Evolutionary conservation across 129 eudicot genomes (phyloP), one percentile per base, ranked within the genome.

Genomic region (Heracleum sosnowskyi): DNA sequence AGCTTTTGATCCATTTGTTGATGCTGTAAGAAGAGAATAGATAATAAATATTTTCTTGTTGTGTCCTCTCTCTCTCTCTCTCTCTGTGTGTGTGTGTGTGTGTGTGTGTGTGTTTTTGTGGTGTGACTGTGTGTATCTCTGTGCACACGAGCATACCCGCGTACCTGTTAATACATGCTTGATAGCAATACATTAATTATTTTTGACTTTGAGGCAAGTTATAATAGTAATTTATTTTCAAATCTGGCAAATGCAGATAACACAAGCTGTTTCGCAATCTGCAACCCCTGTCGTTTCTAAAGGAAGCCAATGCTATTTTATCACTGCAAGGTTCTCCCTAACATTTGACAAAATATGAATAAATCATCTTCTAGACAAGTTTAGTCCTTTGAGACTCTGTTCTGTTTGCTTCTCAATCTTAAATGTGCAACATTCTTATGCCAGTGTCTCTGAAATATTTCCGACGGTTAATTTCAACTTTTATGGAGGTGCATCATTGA

Each of bases 401-500:
- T 66, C 18, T 29, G 64, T 69, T 66, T 6, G 26, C 34, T 71
- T 75, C n/a, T 75, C 24, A 63, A 42, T 44, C 24, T 44, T 34
- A 44, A 26, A 44, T 42, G 49, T 24, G 29, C 63, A 12, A 41
- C 47, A 60, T 51, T 16, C 45, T 37, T 34, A 71, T 66, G 83
- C 47, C 87, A 95, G 98, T 83, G 78, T 91, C 69, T 83, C 91
- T 29, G 91, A 88, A 5, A 81, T 85, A 66, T 95, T 95, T 84
- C 98, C 98, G 26, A 42, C 78, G 5, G 92, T 91, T 73, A 90
- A 89, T 82, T 88, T 95, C 66, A 95, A 95, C 86, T 95, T 95
- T 73, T 93, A 90, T 22, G 96, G 96, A n/a, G 90, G 96, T 77
- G 98, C 97, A 76, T 62, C 96, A 34, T 91, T 95, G 96, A 16